Conservation (phyloP, 192 early-diverging fungal genomes). For the Coemansia sp. region DNA sequence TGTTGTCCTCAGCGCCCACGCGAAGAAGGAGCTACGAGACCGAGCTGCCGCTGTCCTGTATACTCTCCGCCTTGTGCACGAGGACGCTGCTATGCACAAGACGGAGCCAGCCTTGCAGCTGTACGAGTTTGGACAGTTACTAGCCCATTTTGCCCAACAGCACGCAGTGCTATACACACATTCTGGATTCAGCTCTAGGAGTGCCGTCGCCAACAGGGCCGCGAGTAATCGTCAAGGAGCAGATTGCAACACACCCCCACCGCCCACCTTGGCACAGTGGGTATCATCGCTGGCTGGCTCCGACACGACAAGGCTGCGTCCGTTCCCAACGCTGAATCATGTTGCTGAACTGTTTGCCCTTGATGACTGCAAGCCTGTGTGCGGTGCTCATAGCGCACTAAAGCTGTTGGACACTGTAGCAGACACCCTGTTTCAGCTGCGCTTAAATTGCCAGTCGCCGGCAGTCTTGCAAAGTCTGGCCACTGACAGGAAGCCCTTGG, state of each 20-base stretch:
- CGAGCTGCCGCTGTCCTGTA: slow-evolving; percentile 32
- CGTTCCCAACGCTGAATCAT: slow-evolving; percentile 28
- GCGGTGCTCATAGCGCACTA: slow-evolving; percentile 11
- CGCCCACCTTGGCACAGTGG: slow-evolving; percentile 35
- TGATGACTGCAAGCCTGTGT: slow-evolving; percentile 25
- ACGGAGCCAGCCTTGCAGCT: slow-evolving; percentile 16
- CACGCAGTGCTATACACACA: slow-evolving; percentile 8
- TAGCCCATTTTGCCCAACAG: slow-evolving; percentile 20
- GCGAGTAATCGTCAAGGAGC: slow-evolving; percentile 7
- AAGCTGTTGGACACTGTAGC: slow-evolving; percentile 13
- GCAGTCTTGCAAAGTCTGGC: slow-evolving; percentile 18
- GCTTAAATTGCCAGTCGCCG: slow-evolving; percentile 5
- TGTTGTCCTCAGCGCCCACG: slow-evolving; percentile 13
- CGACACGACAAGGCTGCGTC: background rate
- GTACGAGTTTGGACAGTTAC: slow-evolving; percentile 13
- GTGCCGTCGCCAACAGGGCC: background rate
- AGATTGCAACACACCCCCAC: slow-evolving; percentile 3
- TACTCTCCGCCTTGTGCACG: slow-evolving; percentile 37
- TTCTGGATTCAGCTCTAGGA: background rate
- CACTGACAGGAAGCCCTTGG: background rate
- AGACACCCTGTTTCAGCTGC: slow-evolving; percentile 18
- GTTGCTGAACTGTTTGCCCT: slow-evolving; percentile 28
- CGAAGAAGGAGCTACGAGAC: slow-evolving; percentile 25
- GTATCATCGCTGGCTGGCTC: slow-evolving; percentile 1
- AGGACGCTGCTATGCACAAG: slow-evolving; percentile 29